Percentiles rank a stretch among this genome's conserved stretches.
phyloP scores from a whole-genome alignment of 2,329 filamentous ascomycete species.

The Xylaria sp. region DNA sequence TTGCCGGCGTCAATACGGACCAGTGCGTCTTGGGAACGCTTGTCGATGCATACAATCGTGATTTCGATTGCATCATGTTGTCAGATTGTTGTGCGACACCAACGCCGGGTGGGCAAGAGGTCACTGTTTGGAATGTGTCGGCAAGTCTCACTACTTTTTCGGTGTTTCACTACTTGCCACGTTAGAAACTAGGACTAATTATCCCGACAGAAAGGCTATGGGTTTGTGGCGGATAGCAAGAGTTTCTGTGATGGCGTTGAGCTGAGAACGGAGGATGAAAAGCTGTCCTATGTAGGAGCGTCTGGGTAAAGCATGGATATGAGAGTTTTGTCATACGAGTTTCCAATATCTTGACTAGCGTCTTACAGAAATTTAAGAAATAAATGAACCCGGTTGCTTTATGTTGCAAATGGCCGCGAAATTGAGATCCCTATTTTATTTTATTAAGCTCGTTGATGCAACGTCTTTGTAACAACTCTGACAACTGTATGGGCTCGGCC shows the following conservation, averaged over 20 bases:
- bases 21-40: constrained; percentile 69
- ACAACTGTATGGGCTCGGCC: not conserved
- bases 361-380: not conserved
- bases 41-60: constrained; percentile 65
- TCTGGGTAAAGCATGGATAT: not conserved
- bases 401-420: not conserved
- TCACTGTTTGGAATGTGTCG: constrained; percentile 52
- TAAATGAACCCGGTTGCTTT: not conserved
- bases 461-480: not conserved
- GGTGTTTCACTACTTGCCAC: not conserved
- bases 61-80: constrained; percentile 66
- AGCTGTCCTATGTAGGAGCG: not conserved
- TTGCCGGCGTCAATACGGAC: constrained; percentile 70
- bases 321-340: not conserved
- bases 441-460: not conserved
- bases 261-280: constrained; percentile 3
- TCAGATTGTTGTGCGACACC: constrained; percentile 65
- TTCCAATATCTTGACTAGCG: not conserved
- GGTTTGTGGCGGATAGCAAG: constrained; percentile 42
- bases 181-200: constrained; percentile 14
- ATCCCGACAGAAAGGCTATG: constrained; percentile 34
- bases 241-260: constrained; percentile 28
- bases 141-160: constrained; percentile 46
- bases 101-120: constrained; percentile 53
- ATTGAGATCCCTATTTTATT: not conserved